Conservation (phyloP, 73 alveolate species). For the Symbiodinium pilosum region DNA sequence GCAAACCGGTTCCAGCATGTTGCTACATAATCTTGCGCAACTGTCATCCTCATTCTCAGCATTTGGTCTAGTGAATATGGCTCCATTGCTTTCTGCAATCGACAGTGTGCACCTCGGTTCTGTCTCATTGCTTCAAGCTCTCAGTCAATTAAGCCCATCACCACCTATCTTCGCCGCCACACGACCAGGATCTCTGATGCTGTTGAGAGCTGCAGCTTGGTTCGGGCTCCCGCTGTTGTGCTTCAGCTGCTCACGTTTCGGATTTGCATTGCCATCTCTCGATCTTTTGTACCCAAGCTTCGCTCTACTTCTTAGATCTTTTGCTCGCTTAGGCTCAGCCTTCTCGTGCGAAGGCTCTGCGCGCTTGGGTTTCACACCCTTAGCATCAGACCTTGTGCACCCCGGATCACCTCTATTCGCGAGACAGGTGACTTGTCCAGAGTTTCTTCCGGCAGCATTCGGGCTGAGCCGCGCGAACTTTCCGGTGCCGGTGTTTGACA, state of each 20-base stretch:
- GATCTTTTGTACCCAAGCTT: slow-evolving; percentile 1
- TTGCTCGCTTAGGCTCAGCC: not conserved
- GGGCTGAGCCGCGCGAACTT: not conserved
- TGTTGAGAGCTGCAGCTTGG: not conserved
- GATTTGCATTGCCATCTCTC: not conserved
- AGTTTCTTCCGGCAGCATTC: not conserved
- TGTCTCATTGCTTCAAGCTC: not conserved
- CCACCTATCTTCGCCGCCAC: slow-evolving; percentile 12
- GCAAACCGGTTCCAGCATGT: not conserved
- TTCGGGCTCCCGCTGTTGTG: not conserved
- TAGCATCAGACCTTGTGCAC: not conserved
- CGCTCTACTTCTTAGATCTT: not conserved
- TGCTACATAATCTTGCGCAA: not conserved
- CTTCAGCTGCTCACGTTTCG: slow-evolving; percentile 24
- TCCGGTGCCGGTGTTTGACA: not conserved
- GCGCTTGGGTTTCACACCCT: not conserved
- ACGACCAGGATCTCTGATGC: not conserved
- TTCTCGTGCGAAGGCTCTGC: not conserved
- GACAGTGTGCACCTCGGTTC: not conserved
- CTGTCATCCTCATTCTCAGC: not conserved
- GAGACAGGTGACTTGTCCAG: not conserved
- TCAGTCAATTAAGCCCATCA: not conserved
- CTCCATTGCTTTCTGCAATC: too few species aligned
- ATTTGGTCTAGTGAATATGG: not conserved
- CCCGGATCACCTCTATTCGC: not conserved